Conservation (phyloP, 768 basidiomycete genomes). For the Russula sp. region DNA sequence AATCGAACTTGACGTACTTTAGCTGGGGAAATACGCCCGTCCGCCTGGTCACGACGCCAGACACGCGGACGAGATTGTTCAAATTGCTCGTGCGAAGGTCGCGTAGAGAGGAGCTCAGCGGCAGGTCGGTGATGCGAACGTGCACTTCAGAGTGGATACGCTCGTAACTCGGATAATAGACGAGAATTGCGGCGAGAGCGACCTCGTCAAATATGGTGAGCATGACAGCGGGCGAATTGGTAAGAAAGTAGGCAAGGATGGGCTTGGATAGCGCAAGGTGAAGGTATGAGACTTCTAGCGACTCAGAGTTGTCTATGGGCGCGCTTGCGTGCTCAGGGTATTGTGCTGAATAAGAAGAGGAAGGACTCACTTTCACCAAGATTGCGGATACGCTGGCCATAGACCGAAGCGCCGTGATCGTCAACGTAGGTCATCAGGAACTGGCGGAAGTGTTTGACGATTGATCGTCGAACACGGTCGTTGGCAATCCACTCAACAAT, state of each 20-base stretch:
- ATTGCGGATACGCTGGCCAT: constrained; percentile 88
- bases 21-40: constrained; percentile 98
- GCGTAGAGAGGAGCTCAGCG: constrained; percentile 83
- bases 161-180: constrained; percentile 94
- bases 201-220: constrained; percentile 93
- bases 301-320: constrained; percentile 85
- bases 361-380: constrained; percentile 84
- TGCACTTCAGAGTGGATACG: constrained; percentile 98
- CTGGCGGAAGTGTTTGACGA: constrained; percentile 88
- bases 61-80: constrained; percentile 92
- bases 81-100: constrained; percentile 90
- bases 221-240: constrained; percentile 92
- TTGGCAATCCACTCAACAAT: constrained; percentile 97
- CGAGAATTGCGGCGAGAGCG: constrained; percentile 87
- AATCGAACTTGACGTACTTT: constrained; percentile 99
- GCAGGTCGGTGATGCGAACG: constrained; percentile 93
- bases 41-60: constrained; percentile 92
- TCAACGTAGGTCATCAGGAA: constrained; percentile 97
- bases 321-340: constrained; percentile 14
- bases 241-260: constrained; percentile 95
- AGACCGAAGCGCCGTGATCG: constrained; percentile 86
- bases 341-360: background rate
- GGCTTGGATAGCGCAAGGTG: constrained; percentile 91
- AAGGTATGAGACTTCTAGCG: constrained; percentile 95
- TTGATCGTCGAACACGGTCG: constrained; percentile 85